Conservation (phyloP, 1,139 yeast genomes). For the Groenewaldozyma auringiensis region DNA sequence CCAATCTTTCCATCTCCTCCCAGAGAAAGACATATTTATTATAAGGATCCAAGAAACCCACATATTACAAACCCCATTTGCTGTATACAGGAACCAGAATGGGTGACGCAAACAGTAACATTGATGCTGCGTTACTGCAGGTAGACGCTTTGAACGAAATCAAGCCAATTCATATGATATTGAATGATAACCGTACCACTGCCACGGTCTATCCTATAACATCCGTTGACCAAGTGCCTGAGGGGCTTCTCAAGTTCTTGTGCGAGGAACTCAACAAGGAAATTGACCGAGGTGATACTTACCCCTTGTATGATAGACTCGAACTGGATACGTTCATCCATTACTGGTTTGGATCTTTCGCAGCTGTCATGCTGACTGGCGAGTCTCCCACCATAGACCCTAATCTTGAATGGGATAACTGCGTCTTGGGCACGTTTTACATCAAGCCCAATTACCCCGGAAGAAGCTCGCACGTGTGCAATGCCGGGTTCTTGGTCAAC, state of each 20-base stretch:
- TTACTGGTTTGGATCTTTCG: slow-evolving; percentile 83
- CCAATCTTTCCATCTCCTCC: too few relatives aligned
- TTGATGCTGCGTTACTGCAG: slow-evolving; percentile 28
- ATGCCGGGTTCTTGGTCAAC: slow-evolving; percentile 81
- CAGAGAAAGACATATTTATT: too few relatives aligned
- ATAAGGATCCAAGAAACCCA: too few relatives aligned
- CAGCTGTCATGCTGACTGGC: slow-evolving; percentile 73
- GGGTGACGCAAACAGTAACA: not conserved
- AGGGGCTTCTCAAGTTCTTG: slow-evolving; percentile 67
- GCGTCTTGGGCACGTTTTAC: slow-evolving; percentile 77
- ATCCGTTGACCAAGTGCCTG: slow-evolving; percentile 56
- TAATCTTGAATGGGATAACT: slow-evolving; percentile 75
- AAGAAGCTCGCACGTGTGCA: slow-evolving; percentile 85
- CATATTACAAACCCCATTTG: too few relatives aligned
- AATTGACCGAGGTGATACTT: slow-evolving; percentile 79
- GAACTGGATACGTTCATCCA: slow-evolving; percentile 64
- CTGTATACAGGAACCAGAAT: too few relatives aligned
- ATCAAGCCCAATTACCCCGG: slow-evolving; percentile 90
- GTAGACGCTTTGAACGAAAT: slow-evolving; percentile 29
- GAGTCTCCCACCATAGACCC: slow-evolving; percentile 30
- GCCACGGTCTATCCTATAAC: slow-evolving; percentile 88
- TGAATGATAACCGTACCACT: slow-evolving; percentile 82
- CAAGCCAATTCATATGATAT: slow-evolving; percentile 34
- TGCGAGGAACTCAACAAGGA: slow-evolving; percentile 94
- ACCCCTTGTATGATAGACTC: slow-evolving; percentile 73